Evolutionary conservation across 2,329 filamentous ascomycete genomes (phyloP).

Genomic region (Aspergillus tubingensis): DNA sequence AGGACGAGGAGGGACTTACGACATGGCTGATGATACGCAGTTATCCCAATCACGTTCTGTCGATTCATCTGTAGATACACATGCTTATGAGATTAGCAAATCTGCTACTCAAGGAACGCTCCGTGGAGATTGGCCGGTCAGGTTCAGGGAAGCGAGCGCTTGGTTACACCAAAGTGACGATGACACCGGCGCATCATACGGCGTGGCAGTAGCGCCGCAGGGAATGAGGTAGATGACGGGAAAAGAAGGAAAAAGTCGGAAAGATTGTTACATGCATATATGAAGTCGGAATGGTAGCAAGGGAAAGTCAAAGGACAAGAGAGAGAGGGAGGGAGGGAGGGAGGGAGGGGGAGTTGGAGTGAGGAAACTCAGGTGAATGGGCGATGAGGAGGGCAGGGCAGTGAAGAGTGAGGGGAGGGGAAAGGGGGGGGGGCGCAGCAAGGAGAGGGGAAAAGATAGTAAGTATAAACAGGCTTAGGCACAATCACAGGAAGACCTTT

Average conservation of each 20-base stretch:
- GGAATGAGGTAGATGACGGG: slow-evolving; percentile 21
- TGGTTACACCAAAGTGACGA: slow-evolving; percentile 40
- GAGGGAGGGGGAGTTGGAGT: background rate
- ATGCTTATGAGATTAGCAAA: slow-evolving; percentile 38
- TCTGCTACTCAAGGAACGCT: slow-evolving; percentile 33
- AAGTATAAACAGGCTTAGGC: slow-evolving; percentile 29
- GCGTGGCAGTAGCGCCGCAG: slow-evolving; percentile 32
- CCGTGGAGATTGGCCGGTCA: slow-evolving; percentile 32
- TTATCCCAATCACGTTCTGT: slow-evolving; percentile 38
- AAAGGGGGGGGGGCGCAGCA: background rate
- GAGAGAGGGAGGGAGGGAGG: slow-evolving; percentile 4
- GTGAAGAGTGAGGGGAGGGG: background rate
- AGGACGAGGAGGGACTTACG: slow-evolving; percentile 38
- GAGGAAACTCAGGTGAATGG: background rate
- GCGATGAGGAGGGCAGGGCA: slow-evolving; percentile 2
- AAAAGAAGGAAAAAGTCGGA: slow-evolving; percentile 16
- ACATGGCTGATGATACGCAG: slow-evolving; percentile 40
- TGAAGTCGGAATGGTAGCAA: slow-evolving; percentile 18
- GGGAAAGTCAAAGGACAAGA: slow-evolving; percentile 10
- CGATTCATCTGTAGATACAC: slow-evolving; percentile 44
- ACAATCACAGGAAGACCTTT: slow-evolving; percentile 25
- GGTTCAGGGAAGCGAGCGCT: slow-evolving; percentile 31
- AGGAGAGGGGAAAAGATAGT: slow-evolving; percentile 10
- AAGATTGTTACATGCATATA: slow-evolving; percentile 25
- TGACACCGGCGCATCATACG: slow-evolving; percentile 41